A percentile compares a stretch with the other conserved stretches of the same genome.
phyloP scores from a whole-genome alignment of 1,139 yeast species.

The Pneumocystis canis region DNA sequence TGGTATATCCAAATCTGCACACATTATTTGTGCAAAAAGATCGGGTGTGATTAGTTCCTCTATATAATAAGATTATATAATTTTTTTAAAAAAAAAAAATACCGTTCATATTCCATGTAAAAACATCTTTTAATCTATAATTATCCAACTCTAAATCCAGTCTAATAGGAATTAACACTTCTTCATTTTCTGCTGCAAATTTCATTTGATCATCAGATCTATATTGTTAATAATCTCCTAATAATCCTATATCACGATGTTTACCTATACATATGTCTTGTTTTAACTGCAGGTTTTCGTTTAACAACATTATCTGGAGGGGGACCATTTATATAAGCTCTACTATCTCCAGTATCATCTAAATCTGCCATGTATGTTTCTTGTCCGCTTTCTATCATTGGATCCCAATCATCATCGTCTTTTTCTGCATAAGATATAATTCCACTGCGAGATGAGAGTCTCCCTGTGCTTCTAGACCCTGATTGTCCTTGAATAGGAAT shows the following conservation, averaged over 20 bases:
- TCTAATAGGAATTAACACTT: slow-evolving; percentile 60
- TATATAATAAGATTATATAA: background rate
- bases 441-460: slow-evolving; percentile 12
- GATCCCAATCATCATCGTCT: slow-evolving; percentile 12
- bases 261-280: slow-evolving; percentile 22
- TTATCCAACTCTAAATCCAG: slow-evolving; percentile 46
- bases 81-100: background rate
- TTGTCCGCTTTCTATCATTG: background rate
- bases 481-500: slow-evolving; percentile 15
- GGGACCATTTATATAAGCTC: slow-evolving; percentile 1
- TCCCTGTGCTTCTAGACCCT: slow-evolving; percentile 11
- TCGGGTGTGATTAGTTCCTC: slow-evolving; percentile 53
- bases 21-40: slow-evolving; percentile 62
- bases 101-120: slow-evolving; percentile 84
- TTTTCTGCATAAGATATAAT: slow-evolving; percentile 13
- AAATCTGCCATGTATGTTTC: background rate
- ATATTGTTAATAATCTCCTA: slow-evolving; percentile 13
- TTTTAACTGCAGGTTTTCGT: slow-evolving; percentile 26
- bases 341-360: slow-evolving; percentile 2
- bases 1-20: slow-evolving; percentile 73
- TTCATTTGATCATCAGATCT: slow-evolving; percentile 22
- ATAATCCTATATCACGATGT: background rate
- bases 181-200: slow-evolving; percentile 24
- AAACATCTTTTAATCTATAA: slow-evolving; percentile 52
- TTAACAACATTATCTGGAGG: slow-evolving; percentile 3